Percentiles rank a stretch among this genome's conserved stretches.
These are phyloP conservation scores for Debaryomyces castellii DNA, from an alignment of 805 yeast species.

Conservation along the genomic window DNA sequence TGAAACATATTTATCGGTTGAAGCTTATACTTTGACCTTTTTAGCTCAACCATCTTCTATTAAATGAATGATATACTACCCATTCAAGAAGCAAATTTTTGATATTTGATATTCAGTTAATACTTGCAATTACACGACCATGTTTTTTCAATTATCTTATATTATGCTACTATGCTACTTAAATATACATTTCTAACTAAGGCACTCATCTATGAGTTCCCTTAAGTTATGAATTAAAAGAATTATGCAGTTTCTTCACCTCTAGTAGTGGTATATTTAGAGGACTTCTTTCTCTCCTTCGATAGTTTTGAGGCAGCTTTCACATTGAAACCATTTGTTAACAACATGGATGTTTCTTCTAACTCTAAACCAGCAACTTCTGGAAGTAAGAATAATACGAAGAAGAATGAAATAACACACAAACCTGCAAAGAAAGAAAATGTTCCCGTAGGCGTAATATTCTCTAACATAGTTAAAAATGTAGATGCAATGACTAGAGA, in stretches of 20 bases:
- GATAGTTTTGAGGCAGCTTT: conserved; percentile 45
- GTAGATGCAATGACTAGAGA: conserved; percentile 88
- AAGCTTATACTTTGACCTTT: conserved; percentile 3
- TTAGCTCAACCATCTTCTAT: not conserved
- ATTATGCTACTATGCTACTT: not conserved
- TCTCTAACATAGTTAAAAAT: conserved; percentile 89
- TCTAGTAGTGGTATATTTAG: conserved; percentile 14
- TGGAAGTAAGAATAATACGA: conserved; percentile 84
- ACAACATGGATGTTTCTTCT: conserved; percentile 84
- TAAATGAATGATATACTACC: not conserved
- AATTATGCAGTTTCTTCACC: not conserved
- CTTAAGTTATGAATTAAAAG: no score
- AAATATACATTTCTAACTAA: not conserved
- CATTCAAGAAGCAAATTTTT: not conserved
- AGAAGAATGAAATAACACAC: conserved; percentile 66
- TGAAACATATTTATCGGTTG: conserved; percentile 22
- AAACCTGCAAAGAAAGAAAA: conserved; percentile 87
- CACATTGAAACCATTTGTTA: conserved; percentile 85
- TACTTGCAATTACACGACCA: not conserved
- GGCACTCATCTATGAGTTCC: no score
- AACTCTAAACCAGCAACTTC: conserved; percentile 87
- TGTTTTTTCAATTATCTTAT: not conserved
- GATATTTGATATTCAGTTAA: not conserved
- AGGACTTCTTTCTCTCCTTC: conserved; percentile 30
- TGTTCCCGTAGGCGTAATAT: conserved; percentile 93